These are phyloP conservation scores for Taphrina pruni DNA, from an alignment of 1,139 yeast species.

Conservation along the genomic window DNA sequence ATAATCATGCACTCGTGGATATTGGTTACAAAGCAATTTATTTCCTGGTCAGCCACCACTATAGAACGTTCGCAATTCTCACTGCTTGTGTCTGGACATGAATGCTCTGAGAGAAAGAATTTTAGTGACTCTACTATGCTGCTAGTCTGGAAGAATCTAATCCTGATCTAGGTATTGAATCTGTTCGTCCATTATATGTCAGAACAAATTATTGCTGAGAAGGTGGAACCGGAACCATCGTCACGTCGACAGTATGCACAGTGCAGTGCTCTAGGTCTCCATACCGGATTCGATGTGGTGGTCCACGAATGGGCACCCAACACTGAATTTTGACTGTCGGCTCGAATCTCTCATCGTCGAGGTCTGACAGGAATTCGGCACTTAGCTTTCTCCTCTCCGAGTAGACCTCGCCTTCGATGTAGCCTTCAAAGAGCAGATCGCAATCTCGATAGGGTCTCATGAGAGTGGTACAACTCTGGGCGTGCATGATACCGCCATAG, in stretches of 20 bases:
- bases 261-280: background rate
- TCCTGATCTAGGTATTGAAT: too few species aligned
- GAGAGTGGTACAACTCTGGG: background rate
- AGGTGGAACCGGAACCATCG: too few species aligned
- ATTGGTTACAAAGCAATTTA: too few species aligned
- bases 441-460: background rate
- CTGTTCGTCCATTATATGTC: too few species aligned
- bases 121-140: too few species aligned
- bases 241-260: background rate
- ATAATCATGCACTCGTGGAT: too few species aligned
- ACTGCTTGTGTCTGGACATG: too few species aligned
- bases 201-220: too few species aligned
- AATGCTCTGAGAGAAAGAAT: too few species aligned
- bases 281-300: background rate
- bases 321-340: background rate
- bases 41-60: too few species aligned
- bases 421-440: background rate
- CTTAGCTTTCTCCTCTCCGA: background rate
- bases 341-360: background rate
- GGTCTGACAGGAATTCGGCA: constrained; percentile 4
- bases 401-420: constrained; percentile 8
- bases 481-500: background rate
- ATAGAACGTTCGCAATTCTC: too few species aligned
- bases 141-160: too few species aligned
- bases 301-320: background rate